Evolutionary conservation across 2,329 filamentous ascomycete species (phyloP), one percentile per base, ranked within the genome.

Genomic region (Cryphonectria radicalis): DNA sequence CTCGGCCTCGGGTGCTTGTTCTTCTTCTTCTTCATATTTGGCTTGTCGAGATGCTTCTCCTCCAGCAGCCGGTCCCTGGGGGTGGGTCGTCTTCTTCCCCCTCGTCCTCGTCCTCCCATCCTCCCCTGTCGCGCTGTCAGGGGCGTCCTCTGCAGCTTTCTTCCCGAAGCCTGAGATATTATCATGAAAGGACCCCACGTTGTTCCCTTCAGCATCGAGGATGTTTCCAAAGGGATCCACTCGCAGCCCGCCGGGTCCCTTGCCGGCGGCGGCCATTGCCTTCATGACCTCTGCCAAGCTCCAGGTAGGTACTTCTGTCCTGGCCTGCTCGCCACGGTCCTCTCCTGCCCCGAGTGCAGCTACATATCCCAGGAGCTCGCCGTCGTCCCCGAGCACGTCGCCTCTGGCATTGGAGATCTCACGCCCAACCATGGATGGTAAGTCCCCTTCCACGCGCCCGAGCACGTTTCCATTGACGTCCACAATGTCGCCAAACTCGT

Each of bases 401-500:
- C 86, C 86, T 28, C 80, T 79, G 3, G 80, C 77, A 11, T 80
- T 80, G 11, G 82, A 79, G 1, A 88, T 84, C 60, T 80, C 81
- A 57, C 82, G 80, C 43, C 86, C 87, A 7, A 88, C 81, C 83
- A 88, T 88, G 63, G 85, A 83, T 4, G 87, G 87, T 35, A 89
- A 79, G 76, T 88, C 87, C 8, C 87, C 87, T 7, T 84, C 84
- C 7, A 84, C 86, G 59, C 85, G 83, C 46, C 86, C 87, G 3
- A 88, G 81, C 4, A 88, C 84, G 50, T 82, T 83, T 10, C 85
- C 86, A 25, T 85, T 80, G 72, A 81, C 83, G 71, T 85, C 84
- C 22, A 88, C 77, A 43, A 88, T 81, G 76, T 87, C 87, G 68
- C 86, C 87, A 64, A 86, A 86, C 76, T 88, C 86, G 72, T 88